Evolutionary conservation across 768 basidiomycete species (phyloP).

Genomic region (Hemileccinum rubropunctum): DNA sequence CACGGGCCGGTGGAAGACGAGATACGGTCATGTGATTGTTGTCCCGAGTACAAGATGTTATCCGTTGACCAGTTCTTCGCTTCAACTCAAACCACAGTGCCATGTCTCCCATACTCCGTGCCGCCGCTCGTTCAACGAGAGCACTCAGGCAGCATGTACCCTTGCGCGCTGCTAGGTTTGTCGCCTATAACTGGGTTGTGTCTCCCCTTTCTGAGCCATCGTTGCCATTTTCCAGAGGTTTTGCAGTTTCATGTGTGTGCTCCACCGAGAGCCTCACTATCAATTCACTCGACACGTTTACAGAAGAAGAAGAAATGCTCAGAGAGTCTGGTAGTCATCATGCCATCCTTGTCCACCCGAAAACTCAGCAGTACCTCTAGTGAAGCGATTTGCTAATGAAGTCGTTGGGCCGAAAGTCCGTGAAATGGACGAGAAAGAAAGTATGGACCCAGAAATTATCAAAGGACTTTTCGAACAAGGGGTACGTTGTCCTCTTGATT

Average conservation of each 20-base stretch:
- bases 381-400: conserved; percentile 84
- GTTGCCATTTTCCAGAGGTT: conserved; percentile 11
- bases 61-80: too few relatives aligned
- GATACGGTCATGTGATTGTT: too few relatives aligned
- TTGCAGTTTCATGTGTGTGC: conserved; percentile 24
- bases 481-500: conserved; percentile 43
- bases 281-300: conserved; percentile 76
- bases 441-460: conserved; percentile 87
- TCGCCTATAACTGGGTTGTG: not conserved
- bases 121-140: conserved; percentile 15
- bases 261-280: conserved; percentile 32
- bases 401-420: conserved; percentile 88
- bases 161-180: conserved; percentile 18
- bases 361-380: conserved; percentile 39
- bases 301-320: conserved; percentile 93
- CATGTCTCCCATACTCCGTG: conserved; percentile 25
- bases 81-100: not conserved
- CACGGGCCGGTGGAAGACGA: too few relatives aligned
- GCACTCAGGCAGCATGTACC: not conserved
- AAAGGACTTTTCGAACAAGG: conserved; percentile 93
- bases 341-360: not conserved
- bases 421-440: conserved; percentile 98
- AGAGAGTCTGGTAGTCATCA: conserved; percentile 74
- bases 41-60: too few relatives aligned
- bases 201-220: not conserved